phyloP scores from a whole-genome alignment of 768 basidiomycete species.

The Favolaschia claudopus region DNA sequence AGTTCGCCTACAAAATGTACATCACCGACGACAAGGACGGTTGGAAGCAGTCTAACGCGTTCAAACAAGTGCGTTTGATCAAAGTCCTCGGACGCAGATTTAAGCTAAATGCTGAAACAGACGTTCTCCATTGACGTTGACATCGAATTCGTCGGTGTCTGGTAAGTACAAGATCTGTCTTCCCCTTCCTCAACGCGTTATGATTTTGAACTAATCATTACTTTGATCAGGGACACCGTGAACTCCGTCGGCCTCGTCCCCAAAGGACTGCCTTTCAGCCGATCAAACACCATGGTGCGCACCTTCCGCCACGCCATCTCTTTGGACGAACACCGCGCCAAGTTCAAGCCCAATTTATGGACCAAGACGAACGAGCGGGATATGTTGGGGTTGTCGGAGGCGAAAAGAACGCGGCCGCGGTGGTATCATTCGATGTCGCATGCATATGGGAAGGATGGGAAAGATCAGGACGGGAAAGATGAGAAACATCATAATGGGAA shows the following conservation, averaged over 20 bases:
- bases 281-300: conserved; percentile 51
- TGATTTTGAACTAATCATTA: conserved; percentile 36
- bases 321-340: conserved; percentile 60
- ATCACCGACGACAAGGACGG: conserved; percentile 47
- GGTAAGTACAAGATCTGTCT: conserved; percentile 36
- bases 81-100: not conserved
- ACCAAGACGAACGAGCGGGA: conserved; percentile 39
- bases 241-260: conserved; percentile 58
- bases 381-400: too few species aligned
- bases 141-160: conserved; percentile 61
- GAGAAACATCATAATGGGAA: not conserved
- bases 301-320: conserved; percentile 62
- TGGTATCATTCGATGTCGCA: conserved; percentile 34
- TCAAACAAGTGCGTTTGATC: conserved; percentile 40
- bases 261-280: conserved; percentile 53
- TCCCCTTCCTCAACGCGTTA: conserved; percentile 35
- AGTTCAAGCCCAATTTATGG: conserved; percentile 55
- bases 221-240: conserved; percentile 57
- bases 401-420: too few species aligned
- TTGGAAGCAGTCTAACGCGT: conserved; percentile 50
- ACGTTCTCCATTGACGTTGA: conserved; percentile 51
- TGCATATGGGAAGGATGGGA: too few species aligned
- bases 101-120: not conserved
- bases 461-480: conserved; percentile 32
- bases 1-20: conserved; percentile 45